Evolutionary conservation across 768 basidiomycete genomes (phyloP).

Genomic region (Trametes coccinea): DNA sequence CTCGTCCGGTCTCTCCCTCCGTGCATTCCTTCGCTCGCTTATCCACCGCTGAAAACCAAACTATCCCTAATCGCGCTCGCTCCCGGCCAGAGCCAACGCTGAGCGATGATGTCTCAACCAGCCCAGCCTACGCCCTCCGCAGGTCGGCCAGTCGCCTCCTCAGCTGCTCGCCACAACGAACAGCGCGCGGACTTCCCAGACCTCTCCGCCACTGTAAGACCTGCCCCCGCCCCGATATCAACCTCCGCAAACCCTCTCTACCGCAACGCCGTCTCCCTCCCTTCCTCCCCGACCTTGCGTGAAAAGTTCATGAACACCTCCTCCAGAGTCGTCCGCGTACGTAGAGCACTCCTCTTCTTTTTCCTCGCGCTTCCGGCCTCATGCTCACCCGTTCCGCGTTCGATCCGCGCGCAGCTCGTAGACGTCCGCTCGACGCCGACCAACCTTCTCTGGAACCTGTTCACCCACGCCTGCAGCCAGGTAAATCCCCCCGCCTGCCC

Average conservation of each 20-base stretch:
- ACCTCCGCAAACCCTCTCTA: neutral
- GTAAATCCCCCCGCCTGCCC: neutral
- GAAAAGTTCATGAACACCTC: conserved; percentile 10
- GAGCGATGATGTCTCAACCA: conserved; percentile 7
- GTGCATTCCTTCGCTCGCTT: conserved; percentile 3
- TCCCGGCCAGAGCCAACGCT: neutral
- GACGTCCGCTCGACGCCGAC: conserved; percentile 17
- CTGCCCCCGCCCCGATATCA: conserved; percentile 11
- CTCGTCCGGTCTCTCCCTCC: neutral
- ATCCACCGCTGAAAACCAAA: neutral
- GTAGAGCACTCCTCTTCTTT: neutral
- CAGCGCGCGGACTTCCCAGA: conserved; percentile 8
- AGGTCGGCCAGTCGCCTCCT: neutral
- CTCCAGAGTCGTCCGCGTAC: conserved; percentile 16
- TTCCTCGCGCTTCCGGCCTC: neutral
- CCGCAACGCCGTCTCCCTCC: conserved; percentile 17
- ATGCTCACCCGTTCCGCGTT: neutral
- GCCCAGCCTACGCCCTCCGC: conserved; percentile 7
- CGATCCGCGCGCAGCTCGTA: conserved; percentile 4
- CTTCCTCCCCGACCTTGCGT: conserved; percentile 10
- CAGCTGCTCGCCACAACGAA: conserved; percentile 3
- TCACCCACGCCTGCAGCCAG: conserved; percentile 17
- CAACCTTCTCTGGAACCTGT: conserved; percentile 20
- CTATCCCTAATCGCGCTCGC: neutral
- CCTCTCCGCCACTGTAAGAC: conserved; percentile 13